These are phyloP conservation scores for Fennellomyces sp. DNA, from an alignment of 371 early-diverging fungal genomes.

Conservation along the genomic window DNA sequence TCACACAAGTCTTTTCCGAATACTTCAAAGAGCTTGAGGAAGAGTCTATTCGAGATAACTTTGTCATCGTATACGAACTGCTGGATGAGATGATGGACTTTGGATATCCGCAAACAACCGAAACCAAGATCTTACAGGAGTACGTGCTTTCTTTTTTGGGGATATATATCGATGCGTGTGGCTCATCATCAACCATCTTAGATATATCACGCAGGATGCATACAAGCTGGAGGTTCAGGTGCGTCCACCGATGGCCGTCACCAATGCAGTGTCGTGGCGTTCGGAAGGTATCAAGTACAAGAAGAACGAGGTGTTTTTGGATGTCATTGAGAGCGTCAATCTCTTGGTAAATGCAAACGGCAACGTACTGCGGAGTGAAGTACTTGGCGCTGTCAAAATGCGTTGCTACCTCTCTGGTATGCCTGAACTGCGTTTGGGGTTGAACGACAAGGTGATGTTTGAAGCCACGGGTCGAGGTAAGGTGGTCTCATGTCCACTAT, in stretches of 20 bases:
- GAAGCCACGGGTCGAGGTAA: slow-evolving; percentile 91
- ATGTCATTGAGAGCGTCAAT: slow-evolving; percentile 97
- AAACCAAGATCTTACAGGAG: slow-evolving; percentile 96
- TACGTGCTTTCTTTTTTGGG: slow-evolving; percentile 25
- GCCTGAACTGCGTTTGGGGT: slow-evolving; percentile 97
- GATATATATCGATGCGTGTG: not conserved
- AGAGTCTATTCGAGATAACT: slow-evolving; percentile 95
- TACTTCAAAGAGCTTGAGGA: slow-evolving; percentile 99
- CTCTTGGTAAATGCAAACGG: slow-evolving; percentile 94
- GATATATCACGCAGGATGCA: slow-evolving; percentile 97
- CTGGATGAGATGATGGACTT: slow-evolving; percentile 99
- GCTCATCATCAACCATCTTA: slow-evolving; percentile 14
- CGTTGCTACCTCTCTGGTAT: slow-evolving; percentile 95
- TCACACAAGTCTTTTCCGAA: slow-evolving; percentile 92
- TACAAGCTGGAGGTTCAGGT: slow-evolving; percentile 90
- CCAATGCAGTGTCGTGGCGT: slow-evolving; percentile 98
- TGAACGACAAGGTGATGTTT: slow-evolving; percentile 98
- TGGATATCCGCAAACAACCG: slow-evolving; percentile 98
- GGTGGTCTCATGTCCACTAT: not conserved
- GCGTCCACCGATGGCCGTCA: slow-evolving; percentile 96
- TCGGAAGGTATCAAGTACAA: slow-evolving; percentile 96
- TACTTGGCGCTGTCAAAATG: slow-evolving; percentile 96
- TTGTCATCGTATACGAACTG: slow-evolving; percentile 94
- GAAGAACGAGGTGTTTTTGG: slow-evolving; percentile 98
- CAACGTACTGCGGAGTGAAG: slow-evolving; percentile 94